These are phyloP conservation scores for Ogataea neopini DNA, from an alignment of 805 yeast species.

Conservation along the genomic window DNA sequence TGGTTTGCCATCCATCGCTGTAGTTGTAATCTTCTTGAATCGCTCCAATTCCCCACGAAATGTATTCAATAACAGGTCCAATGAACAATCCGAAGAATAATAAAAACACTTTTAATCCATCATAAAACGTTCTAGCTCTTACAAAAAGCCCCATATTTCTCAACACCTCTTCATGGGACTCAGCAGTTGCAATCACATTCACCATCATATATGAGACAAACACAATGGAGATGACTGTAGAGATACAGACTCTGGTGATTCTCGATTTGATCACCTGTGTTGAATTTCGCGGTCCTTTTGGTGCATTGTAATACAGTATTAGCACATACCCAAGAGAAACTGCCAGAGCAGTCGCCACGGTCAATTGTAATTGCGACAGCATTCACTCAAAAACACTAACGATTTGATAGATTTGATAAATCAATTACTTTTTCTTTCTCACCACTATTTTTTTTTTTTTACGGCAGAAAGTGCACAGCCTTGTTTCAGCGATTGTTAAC, in stretches of 20 bases:
- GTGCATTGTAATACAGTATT: conserved; percentile 37
- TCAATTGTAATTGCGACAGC: conserved; percentile 5
- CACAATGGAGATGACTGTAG: conserved; percentile 35
- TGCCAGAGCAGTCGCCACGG: conserved; percentile 30
- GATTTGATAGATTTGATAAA: neutral
- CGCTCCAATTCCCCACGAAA: conserved; percentile 25
- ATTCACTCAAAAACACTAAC: neutral
- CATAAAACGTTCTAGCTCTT: conserved; percentile 17
- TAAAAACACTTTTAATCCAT: conserved; percentile 22
- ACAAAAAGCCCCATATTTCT: conserved; percentile 21
- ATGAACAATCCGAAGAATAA: conserved; percentile 44
- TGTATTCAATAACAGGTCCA: conserved; percentile 48
- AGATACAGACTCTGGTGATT: conserved; percentile 36
- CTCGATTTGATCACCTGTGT: conserved; percentile 44
- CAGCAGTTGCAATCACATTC: conserved; percentile 16
- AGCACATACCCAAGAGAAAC: conserved; percentile 50
- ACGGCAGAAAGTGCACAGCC: no score
- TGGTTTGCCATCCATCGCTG: conserved; percentile 35
- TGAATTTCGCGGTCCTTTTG: conserved; percentile 41
- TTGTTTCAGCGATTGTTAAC: conserved; percentile 6
- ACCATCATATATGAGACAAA: conserved; percentile 36
- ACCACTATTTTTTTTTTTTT: neutral
- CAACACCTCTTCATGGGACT: conserved; percentile 7
- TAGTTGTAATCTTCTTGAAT: conserved; percentile 4
- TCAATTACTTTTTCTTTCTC: neutral